Conservation (phyloP, 805 yeast species). For the Cyberlindnera xishuangbannaensis region DNA sequence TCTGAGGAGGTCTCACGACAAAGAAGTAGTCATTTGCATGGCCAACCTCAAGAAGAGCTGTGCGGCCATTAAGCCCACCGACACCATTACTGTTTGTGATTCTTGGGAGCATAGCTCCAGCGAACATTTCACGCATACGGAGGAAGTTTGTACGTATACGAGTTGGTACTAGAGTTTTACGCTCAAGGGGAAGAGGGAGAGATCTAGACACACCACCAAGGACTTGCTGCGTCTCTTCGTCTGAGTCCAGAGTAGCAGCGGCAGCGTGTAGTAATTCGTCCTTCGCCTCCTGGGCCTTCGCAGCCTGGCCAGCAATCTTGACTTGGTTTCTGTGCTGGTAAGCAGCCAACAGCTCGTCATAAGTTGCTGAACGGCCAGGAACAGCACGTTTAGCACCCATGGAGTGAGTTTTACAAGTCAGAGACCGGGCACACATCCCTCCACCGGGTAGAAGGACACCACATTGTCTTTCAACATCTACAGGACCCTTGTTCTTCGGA, state of each 20-base stretch:
- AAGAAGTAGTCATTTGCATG: constrained; percentile 59
- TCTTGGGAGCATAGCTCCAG: constrained; percentile 70
- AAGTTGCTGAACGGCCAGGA: constrained; percentile 87
- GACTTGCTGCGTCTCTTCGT: constrained; percentile 89
- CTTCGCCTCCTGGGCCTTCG: constrained; percentile 70
- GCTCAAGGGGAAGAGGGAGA: constrained; percentile 77
- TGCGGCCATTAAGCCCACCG: constrained; percentile 77
- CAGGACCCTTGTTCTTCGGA: constrained; percentile 69
- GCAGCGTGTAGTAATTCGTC: constrained; percentile 52
- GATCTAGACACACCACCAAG: constrained; percentile 82
- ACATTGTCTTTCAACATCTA: constrained; percentile 90
- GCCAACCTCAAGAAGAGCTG: constrained; percentile 70
- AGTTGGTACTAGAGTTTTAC: constrained; percentile 64
- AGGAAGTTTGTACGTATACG: constrained; percentile 67
- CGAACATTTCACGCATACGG: constrained; percentile 91
- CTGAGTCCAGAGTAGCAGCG: constrained; percentile 47
- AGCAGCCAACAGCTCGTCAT: constrained; percentile 79
- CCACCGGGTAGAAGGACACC: constrained; percentile 93
- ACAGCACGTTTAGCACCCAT: constrained; percentile 98
- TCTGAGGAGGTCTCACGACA: constrained; percentile 46
- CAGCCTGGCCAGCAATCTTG: constrained; percentile 76
- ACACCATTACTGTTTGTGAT: constrained; percentile 50
- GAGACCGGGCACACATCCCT: constrained; percentile 91
- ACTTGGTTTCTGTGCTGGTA: constrained; percentile 93
- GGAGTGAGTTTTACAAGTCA: constrained; percentile 96